Evolutionary conservation across 495 filamentous ascomycete genomes (phyloP).

Genomic region (Immersiella caudata): DNA sequence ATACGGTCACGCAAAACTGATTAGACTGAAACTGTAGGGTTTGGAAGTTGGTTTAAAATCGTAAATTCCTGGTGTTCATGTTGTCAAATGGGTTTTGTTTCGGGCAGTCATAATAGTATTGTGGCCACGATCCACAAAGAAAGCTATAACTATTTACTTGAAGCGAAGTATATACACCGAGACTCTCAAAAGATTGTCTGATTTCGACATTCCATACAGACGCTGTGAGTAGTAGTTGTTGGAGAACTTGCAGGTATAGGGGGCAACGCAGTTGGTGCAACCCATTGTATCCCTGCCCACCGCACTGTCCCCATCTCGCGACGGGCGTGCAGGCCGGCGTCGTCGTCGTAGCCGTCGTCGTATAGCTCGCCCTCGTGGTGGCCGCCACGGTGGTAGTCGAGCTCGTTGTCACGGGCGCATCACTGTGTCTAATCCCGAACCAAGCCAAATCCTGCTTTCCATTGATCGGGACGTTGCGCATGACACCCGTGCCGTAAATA

Average conservation of each 20-base stretch:
- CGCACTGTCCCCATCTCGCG: conserved; percentile 48
- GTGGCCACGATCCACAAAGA: too few species aligned
- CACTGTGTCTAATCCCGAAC: conserved; percentile 36
- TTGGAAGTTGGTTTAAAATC: too few species aligned
- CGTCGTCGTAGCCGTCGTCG: conserved; percentile 33
- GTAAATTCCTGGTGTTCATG: too few species aligned
- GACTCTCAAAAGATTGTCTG: too few species aligned
- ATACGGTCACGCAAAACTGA: too few species aligned
- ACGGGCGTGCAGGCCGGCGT: conserved; percentile 36
- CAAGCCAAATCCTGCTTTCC: conserved; percentile 38
- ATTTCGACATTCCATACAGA: conserved; percentile 19
- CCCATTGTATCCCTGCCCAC: conserved; percentile 47
- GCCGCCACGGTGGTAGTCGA: conserved; percentile 17
- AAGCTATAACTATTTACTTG: too few species aligned
- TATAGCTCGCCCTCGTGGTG: conserved; percentile 11
- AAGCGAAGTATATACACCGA: neutral
- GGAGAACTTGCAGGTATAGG: conserved; percentile 33
- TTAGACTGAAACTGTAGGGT: too few species aligned
- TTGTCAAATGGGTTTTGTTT: too few species aligned
- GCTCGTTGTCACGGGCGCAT: neutral
- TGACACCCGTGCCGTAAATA: conserved; percentile 38
- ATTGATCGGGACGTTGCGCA: conserved; percentile 38
- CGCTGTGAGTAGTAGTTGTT: conserved; percentile 44
- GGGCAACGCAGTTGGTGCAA: conserved; percentile 40
- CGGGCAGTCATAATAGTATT: too few species aligned